Evolutionary conservation across 352 stramenopile genomes (phyloP), one percentile per base, ranked within the genome.

Genomic region (Phytopythium litorale): DNA sequence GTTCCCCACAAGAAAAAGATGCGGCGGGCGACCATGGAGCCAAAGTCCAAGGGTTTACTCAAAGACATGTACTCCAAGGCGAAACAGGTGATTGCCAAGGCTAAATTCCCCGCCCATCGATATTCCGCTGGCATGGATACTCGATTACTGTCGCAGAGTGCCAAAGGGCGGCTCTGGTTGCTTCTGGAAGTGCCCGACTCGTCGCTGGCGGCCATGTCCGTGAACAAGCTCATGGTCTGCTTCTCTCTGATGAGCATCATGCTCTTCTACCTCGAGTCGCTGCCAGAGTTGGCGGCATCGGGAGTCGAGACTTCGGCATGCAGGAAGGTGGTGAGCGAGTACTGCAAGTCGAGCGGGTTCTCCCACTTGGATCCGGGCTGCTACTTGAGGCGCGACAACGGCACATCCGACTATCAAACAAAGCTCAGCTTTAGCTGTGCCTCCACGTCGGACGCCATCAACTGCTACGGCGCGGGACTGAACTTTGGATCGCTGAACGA

Each of bases 221-320:
- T 92, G 23, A 91, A 92, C 64, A 74, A 72, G 53, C 51, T 76
- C 21, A 84, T 92, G 71, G 71, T 92, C 18, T 52, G 35, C 12
- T 72, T 81, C 28, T 67, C 80, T 25, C 52, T 94, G 1, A 50
- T 87, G 60, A 94, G 84, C 30, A 64, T 92, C 30, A 75, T 88
- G 43, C 48, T 90, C 2, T 92, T 92, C 59, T 92, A 84, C 52
- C 75, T 62, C 35, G 78, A 94, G 55, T 92, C 84, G 6, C 62
- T 91, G 6, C 84, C 78, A 7, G 84, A 94, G 50, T 58, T 94
- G 11, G 73, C 78, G 37, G 58, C 60, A 30, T 81, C 65, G 35
- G 84, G 82, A 2, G 59, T 82, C 3, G 63, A 79, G 42, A 81
- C 79, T 0, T 56, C 23, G 1, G 67, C 71, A 1, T 94, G 84